Conservation (phyloP, 768 basidiomycete genomes). For the Russula compacta region DNA sequence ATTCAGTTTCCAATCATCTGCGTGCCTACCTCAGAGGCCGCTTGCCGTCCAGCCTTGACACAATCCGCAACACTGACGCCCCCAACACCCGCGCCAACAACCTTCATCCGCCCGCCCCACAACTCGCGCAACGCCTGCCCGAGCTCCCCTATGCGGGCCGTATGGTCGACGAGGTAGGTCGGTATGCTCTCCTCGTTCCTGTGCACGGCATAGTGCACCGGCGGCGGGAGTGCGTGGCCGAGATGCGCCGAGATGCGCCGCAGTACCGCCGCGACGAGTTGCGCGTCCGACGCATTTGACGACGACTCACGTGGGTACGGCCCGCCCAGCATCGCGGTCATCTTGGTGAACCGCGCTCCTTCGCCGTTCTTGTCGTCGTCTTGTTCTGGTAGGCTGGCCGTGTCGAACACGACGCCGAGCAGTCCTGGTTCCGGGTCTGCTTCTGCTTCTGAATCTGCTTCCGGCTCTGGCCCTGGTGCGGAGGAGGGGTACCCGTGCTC, state of each 20-base stretch:
- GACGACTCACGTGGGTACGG: slow-evolving; percentile 36
- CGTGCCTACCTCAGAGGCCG: slow-evolving; percentile 16
- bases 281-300: not conserved
- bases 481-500: slow-evolving; percentile 38
- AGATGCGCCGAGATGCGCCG: slow-evolving; percentile 17
- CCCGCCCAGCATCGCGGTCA: slow-evolving; percentile 89
- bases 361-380: slow-evolving; percentile 28
- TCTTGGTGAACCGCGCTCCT: slow-evolving; percentile 46
- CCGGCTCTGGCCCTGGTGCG: not conserved
- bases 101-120: slow-evolving; percentile 40
- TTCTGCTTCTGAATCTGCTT: not conserved
- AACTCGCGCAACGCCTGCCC: slow-evolving; percentile 31
- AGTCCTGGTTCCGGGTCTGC: slow-evolving; percentile 34
- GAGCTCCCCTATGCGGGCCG: slow-evolving; percentile 56
- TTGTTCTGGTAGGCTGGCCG: slow-evolving; percentile 59
- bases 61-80: slow-evolving; percentile 88
- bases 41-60: slow-evolving; percentile 60
- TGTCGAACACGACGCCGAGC: slow-evolving; percentile 88
- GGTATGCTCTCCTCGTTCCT: slow-evolving; percentile 69
- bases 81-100: slow-evolving; percentile 77
- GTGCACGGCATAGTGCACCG: slow-evolving; percentile 44
- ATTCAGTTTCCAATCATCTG: not conserved
- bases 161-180: slow-evolving; percentile 63
- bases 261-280: slow-evolving; percentile 24
- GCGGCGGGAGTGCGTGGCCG: slow-evolving; percentile 34